Base-by-base conservation (phyloP, 352 stramenopile species). In the Peronospora farinosa region DNA sequence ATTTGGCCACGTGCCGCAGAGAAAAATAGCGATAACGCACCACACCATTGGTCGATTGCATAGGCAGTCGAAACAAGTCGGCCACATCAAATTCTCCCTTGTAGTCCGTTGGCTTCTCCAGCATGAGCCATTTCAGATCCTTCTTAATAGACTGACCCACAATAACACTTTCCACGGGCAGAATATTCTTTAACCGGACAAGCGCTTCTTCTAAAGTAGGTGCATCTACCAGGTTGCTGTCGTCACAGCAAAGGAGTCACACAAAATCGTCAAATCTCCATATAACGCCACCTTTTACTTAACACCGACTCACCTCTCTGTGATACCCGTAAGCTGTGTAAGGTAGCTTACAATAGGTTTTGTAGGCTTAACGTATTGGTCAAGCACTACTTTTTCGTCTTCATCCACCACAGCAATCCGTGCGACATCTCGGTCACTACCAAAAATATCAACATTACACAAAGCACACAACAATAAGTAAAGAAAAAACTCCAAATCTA, bases 111-210 rank as follows among this genome's bases (percentile, higher is more conserved):
- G 75, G 79, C 33, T 88, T 78, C 52, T 88, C 66, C 36, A 97
- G 70, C 11, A 62, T 73, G 15, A 96, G 78, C 89, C 89, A 97
- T 37, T 94, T 78, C 10, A 96, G 69, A 57, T 97, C 89, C 50
- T 97, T 95, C 68, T 95, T 86, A 48, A 97, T 96, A 19, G 82
- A 92, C 57, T 97, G 89, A 8, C 89, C 89, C 35, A 97, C 85
- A 45, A 97, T 89, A 16, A 97, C 79, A 30, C 77, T 86, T 48
- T 95, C 67, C 15, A 72, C 65, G 4, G 85, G 86, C 35, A 97
- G 52, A 17, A 92, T 67, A 4, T 44, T 41, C 36, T 86, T 85
- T n/a, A 97, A 71, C 23, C 84, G 48, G 32, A 80, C 50, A 10
- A 95, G 59, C 25, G 88, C 87, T 27, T 92, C 74, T 15, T 83